Evolutionary conservation across 257 asterid genomes (phyloP), one percentile per base, ranked within the genome.

Genomic region (Nicotiana benthamiana): DNA sequence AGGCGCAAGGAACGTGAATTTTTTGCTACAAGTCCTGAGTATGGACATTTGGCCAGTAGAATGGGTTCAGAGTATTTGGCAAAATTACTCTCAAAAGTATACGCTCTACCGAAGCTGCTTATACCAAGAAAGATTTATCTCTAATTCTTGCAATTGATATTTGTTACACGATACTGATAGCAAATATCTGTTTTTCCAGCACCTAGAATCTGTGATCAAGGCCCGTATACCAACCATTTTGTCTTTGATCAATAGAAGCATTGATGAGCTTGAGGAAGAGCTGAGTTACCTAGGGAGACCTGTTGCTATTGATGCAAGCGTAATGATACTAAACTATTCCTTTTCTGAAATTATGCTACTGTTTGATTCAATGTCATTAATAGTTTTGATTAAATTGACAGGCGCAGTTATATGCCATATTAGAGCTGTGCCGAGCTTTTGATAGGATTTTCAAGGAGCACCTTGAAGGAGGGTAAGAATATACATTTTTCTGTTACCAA

Each of bases 61-160:
- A 87, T 87, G 89, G 90, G 89, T 63, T 87, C 89, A 64, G 87
- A 87, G 67, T 84, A 87, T 82, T 85, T 87, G 4, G 87, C 89
- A 22, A 85, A 85, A 82, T 60, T 87, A 63, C 88, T 87, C 36
- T 87, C 90, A 43, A 84, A 85, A 79, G 90, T 84, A 79, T 65
- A 4, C 70, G 53, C 1, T 70, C 36, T 20, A 34, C 36, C 20
- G 8, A 26, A 40, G 82, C 1, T 63, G 62, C 52, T 40, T 75
- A 56, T 28, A 56, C 67, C 62, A 26, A 27, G 64, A 79, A 40
- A 79, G 6, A 62, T 36, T 34, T 60, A 24, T 62, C 52, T 60
- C 43, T 79, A 46, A 24, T 22, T 61, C 59, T 24, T 46, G 62
- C 57, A 74, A 26, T 51, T 74, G 61, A 24, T 74, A 51, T 24